phyloP scores from a whole-genome alignment of 257 asterid species.

The Galeopsis tetrahit region DNA sequence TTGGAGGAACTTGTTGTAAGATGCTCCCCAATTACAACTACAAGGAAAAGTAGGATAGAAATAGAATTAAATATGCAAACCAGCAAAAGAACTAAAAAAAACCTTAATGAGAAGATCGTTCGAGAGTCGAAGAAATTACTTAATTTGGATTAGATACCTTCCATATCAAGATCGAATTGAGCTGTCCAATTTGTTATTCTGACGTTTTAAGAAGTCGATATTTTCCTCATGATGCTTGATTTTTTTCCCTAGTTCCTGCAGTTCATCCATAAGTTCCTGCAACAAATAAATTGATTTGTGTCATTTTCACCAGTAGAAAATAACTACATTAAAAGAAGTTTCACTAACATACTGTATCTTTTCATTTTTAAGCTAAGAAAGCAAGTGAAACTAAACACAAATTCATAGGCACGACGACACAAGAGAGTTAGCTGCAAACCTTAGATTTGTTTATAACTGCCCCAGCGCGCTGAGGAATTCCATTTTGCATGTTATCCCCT shows the following conservation, averaged over 20 bases:
- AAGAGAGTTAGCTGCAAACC: slow-evolving; percentile 44
- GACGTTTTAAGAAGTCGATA: slow-evolving; percentile 52
- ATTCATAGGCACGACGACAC: slow-evolving; percentile 1
- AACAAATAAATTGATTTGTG: slow-evolving; percentile 9
- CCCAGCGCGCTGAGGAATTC: slow-evolving; percentile 27
- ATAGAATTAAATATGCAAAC: background rate
- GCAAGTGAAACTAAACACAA: background rate
- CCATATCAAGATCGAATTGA: slow-evolving; percentile 61
- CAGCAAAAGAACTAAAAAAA: too few relatives aligned
- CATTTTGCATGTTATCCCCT: too few relatives aligned
- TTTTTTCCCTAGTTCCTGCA: slow-evolving; percentile 43
- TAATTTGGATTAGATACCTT: slow-evolving; percentile 44
- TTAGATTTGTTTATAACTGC: slow-evolving; percentile 39
- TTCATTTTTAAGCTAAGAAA: too few relatives aligned
- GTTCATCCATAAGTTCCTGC: too few relatives aligned
- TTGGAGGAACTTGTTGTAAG: slow-evolving; percentile 18
- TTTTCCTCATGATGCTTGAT: slow-evolving; percentile 75
- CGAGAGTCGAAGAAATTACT: background rate
- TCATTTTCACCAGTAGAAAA: slow-evolving; percentile 1
- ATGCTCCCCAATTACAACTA: slow-evolving; percentile 66
- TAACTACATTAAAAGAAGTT: background rate
- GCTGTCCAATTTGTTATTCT: slow-evolving; percentile 51
- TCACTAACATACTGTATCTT: too few relatives aligned
- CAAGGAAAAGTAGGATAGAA: slow-evolving; percentile 27
- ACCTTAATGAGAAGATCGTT: background rate